phyloP scores from a whole-genome alignment of 2,329 filamentous ascomycete genomes.

The Geosmithia putterillii region DNA sequence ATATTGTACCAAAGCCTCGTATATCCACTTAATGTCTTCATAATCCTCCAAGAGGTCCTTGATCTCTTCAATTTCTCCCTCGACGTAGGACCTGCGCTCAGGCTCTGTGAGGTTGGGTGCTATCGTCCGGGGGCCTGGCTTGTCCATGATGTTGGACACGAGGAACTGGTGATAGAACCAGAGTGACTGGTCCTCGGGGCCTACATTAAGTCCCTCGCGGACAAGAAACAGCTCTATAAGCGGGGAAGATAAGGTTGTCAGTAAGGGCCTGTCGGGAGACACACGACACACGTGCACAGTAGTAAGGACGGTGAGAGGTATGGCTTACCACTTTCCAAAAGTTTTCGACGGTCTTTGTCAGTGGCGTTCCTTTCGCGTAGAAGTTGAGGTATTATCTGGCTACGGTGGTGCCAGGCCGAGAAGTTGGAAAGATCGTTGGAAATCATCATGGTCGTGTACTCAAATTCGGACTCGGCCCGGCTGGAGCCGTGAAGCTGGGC shows the following conservation, averaged over 20 bases:
- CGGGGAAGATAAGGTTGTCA: background rate
- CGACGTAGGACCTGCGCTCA: constrained; percentile 54
- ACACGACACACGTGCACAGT: background rate
- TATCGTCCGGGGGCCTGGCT: constrained; percentile 41
- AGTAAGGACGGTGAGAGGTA: background rate
- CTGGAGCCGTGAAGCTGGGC: constrained; percentile 36
- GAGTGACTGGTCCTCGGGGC: constrained; percentile 86
- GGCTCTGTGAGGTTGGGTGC: constrained; percentile 47
- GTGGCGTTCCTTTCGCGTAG: constrained; percentile 59
- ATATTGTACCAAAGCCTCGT: constrained; percentile 73
- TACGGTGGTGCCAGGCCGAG: constrained; percentile 90
- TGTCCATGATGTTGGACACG: constrained; percentile 53
- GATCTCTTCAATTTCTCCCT: constrained; percentile 61
- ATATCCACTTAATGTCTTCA: constrained; percentile 63
- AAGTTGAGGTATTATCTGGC: constrained; percentile 67
- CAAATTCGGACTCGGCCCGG: constrained; percentile 71
- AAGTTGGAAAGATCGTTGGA: constrained; percentile 82
- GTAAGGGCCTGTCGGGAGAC: background rate
- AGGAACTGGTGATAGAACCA: constrained; percentile 96
- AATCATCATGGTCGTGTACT: constrained; percentile 86
- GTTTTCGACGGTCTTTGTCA: constrained; percentile 46
- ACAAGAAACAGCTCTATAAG: constrained; percentile 59
- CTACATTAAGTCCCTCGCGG: constrained; percentile 69
- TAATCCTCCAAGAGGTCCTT: constrained; percentile 52
- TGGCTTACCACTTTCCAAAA: constrained; percentile 56